phyloP scores from a whole-genome alignment of 148 eudicot genomes.

The Agrostemma githago region DNA sequence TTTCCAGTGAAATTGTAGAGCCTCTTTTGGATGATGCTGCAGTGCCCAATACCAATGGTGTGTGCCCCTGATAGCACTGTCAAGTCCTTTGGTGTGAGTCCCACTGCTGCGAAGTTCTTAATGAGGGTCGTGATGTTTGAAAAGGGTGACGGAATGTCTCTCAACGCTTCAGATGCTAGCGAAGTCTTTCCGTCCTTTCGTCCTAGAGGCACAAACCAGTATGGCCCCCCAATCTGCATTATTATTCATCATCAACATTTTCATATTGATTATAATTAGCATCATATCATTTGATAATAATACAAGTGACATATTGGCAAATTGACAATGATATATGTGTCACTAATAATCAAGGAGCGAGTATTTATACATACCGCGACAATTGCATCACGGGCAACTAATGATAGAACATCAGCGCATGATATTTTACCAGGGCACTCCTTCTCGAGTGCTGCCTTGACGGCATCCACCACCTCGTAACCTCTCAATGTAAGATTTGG shows the following conservation, averaged over 20 bases:
- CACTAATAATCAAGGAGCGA: no score
- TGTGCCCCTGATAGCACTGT: conserved; percentile 57
- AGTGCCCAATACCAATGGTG: conserved; percentile 58
- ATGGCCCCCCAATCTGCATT: conserved; percentile 41
- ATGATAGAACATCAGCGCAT: conserved; percentile 45
- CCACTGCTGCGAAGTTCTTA: conserved; percentile 32
- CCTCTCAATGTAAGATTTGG: conserved; percentile 50
- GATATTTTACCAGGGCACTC: conserved; percentile 51
- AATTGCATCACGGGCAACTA: conserved; percentile 55
- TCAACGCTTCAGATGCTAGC: conserved; percentile 23
- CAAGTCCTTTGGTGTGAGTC: conserved; percentile 40
- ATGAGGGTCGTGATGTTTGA: conserved; percentile 27
- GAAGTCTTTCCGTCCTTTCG: conserved; percentile 49
- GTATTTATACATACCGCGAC: conserved; percentile 20
- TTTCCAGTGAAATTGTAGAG: conserved; percentile 64
- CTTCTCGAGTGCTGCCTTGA: conserved; percentile 33
- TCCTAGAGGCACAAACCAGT: conserved; percentile 42
- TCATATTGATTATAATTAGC: no score
- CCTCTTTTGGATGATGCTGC: conserved; percentile 33
- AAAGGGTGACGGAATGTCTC: conserved; percentile 37
- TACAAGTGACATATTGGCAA: no score
- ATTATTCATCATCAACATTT: no score
- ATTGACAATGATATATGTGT: neutral
- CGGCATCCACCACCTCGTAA: conserved; percentile 37
- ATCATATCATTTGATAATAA: no score